Conservation (phyloP, 1,139 yeast species). For the Suhomyces bolitotheri region DNA sequence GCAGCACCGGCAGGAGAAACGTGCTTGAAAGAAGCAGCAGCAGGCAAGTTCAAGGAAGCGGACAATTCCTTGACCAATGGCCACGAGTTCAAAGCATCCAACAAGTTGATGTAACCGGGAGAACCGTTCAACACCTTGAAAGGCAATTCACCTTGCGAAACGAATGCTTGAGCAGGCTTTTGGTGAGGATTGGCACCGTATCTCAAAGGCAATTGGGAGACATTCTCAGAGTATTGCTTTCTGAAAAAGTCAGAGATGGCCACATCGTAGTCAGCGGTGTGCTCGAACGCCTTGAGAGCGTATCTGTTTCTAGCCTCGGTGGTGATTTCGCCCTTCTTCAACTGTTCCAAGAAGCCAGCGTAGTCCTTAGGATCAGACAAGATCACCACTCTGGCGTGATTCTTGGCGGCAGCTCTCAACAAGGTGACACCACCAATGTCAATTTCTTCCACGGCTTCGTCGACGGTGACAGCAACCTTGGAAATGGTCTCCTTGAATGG, state of each 20-base stretch:
- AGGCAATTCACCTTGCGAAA: conserved; percentile 82
- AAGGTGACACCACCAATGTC: conserved; percentile 98
- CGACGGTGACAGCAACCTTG: conserved; percentile 91
- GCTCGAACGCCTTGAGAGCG: conserved; percentile 97
- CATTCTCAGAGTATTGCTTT: conserved; percentile 90
- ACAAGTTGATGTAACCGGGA: conserved; percentile 94
- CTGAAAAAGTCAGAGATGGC: conserved; percentile 96
- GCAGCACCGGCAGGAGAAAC: conserved; percentile 99
- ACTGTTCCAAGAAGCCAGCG: conserved; percentile 79
- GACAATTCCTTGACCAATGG: conserved; percentile 96
- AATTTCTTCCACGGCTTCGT: conserved; percentile 97
- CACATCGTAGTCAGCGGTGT: conserved; percentile 95
- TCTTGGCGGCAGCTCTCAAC: conserved; percentile 97
- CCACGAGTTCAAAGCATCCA: conserved; percentile 98
- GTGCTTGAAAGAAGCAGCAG: conserved; percentile 98
- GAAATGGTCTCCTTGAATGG: conserved; percentile 98
- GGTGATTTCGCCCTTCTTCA: conserved; percentile 70
- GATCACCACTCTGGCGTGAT: conserved; percentile 93
- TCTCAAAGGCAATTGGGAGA: conserved; percentile 87
- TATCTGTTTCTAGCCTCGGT: conserved; percentile 72
- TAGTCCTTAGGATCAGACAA: conserved; percentile 93
- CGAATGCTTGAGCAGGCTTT: conserved; percentile 97
- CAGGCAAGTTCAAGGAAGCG: conserved; percentile 92
- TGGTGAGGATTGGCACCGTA: conserved; percentile 99
- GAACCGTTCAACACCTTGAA: conserved; percentile 92